Evolutionary conservation across 129 eudicot species (phyloP).

Genomic region (Scalesia atractyloides): DNA sequence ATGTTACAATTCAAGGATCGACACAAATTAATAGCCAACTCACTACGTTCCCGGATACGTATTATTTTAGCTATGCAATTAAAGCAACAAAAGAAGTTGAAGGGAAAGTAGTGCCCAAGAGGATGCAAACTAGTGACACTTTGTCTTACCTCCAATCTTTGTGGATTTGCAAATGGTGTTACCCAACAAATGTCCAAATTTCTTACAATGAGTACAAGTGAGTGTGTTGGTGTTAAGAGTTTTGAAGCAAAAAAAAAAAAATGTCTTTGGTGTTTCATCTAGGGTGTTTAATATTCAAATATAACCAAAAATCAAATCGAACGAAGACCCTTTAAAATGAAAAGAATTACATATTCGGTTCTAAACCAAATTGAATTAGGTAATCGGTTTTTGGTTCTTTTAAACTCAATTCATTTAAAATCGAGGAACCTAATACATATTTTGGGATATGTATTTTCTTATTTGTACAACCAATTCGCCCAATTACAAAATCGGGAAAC

Average conservation of each 20-base stretch:
- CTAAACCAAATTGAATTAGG: too few relatives aligned
- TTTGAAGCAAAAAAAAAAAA: not conserved
- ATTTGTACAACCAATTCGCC: too few relatives aligned
- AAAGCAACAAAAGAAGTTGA: slow-evolving; percentile 54
- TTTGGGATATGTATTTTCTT: too few relatives aligned
- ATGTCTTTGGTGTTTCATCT: not conserved
- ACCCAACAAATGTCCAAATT: slow-evolving; percentile 60
- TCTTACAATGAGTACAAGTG: slow-evolving; percentile 75
- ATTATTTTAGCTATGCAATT: slow-evolving; percentile 81
- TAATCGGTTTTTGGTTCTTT: too few relatives aligned
- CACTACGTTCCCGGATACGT: slow-evolving; percentile 64
- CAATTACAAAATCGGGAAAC: too few relatives aligned
- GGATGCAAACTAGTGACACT: slow-evolving; percentile 51
- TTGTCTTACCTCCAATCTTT: slow-evolving; percentile 53
- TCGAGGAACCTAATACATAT: too few relatives aligned
- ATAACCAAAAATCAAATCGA: too few relatives aligned
- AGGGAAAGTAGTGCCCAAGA: slow-evolving; percentile 62
- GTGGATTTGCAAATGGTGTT: slow-evolving; percentile 68
- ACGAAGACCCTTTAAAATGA: too few relatives aligned
- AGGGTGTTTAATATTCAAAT: not conserved
- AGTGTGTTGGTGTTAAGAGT: not conserved
- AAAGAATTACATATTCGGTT: too few relatives aligned
- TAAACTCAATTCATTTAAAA: too few relatives aligned
- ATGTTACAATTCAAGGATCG: slow-evolving; percentile 74
- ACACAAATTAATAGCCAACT: slow-evolving; percentile 56